Evolutionary conservation across 73 alveolate species (phyloP).

Genomic region (Stentor roeselii): DNA sequence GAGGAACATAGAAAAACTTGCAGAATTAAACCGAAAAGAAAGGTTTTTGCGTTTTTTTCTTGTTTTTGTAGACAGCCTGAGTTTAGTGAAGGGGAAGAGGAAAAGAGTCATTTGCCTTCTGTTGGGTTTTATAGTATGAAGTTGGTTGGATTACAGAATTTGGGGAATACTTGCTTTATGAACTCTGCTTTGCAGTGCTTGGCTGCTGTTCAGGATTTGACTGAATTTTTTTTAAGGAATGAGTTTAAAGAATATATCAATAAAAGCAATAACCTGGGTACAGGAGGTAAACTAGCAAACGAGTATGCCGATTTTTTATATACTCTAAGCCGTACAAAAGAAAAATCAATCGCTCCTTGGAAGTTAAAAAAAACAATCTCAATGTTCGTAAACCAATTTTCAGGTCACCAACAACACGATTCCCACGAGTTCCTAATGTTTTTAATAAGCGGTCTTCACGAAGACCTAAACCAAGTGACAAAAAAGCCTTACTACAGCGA

Average conservation of each 20-base stretch:
- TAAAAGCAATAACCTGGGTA: constrained; percentile 82
- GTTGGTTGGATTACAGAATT: constrained; percentile 67
- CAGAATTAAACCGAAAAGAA: too few relatives aligned
- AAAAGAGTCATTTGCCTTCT: too few relatives aligned
- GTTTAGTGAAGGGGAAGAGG: too few relatives aligned
- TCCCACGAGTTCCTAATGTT: constrained; percentile 80
- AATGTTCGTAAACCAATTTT: constrained; percentile 51
- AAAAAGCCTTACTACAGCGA: constrained; percentile 79
- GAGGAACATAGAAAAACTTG: too few relatives aligned
- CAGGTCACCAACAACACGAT: constrained; percentile 75
- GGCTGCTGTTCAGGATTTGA: constrained; percentile 75
- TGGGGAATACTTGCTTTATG: constrained; percentile 86
- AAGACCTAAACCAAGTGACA: constrained; percentile 86
- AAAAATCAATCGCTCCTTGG: constrained; percentile 47
- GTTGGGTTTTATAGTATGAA: too few relatives aligned
- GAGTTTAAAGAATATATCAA: constrained; percentile 69
- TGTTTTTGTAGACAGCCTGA: too few relatives aligned
- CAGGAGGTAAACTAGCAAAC: constrained; percentile 70
- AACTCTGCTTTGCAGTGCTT: constrained; percentile 86
- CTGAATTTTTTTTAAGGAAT: constrained; percentile 71
- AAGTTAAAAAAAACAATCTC: constrained; percentile 53
- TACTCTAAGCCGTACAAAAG: constrained; percentile 33
- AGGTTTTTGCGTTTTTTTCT: too few relatives aligned
- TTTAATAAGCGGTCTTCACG: constrained; percentile 92
- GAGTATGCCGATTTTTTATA: constrained; percentile 51